Conservation (phyloP, 2,329 filamentous ascomycete genomes). For the Scedosporium boydii region DNA sequence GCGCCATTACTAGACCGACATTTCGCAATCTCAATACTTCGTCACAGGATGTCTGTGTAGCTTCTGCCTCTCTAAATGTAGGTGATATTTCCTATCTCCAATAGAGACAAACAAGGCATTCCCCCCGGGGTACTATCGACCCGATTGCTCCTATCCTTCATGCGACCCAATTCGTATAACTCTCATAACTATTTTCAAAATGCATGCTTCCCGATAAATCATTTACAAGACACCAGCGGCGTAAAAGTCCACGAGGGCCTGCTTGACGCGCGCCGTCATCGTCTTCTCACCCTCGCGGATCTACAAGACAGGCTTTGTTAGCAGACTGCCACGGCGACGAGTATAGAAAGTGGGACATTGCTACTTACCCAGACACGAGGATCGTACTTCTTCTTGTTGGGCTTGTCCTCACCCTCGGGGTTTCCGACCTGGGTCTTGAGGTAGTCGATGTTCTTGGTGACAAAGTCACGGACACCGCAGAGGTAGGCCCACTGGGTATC, state of each 20-base stretch:
- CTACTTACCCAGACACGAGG: slow-evolving; percentile 76
- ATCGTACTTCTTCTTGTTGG: slow-evolving; percentile 86
- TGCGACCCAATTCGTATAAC: slow-evolving; percentile 1
- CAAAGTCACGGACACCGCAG: slow-evolving; percentile 85
- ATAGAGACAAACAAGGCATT: background rate
- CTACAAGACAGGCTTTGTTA: background rate
- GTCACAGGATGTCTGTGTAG: too few species aligned
- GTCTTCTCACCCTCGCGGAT: slow-evolving; percentile 87
- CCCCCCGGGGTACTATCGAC: background rate
- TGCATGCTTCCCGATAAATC: background rate
- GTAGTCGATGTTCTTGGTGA: slow-evolving; percentile 93
- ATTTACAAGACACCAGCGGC: slow-evolving; percentile 65
- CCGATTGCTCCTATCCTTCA: background rate
- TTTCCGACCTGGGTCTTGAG: slow-evolving; percentile 80
- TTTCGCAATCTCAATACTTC: background rate
- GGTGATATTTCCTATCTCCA: background rate
- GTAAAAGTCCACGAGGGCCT: slow-evolving; percentile 89
- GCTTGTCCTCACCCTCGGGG: slow-evolving; percentile 92
- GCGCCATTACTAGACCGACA: too few species aligned
- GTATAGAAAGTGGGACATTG: background rate
- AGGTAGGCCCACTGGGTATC: slow-evolving; percentile 96
- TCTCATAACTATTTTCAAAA: background rate
- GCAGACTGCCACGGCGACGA: background rate
- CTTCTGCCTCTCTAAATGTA: background rate
- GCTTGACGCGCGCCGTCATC: slow-evolving; percentile 73